These are phyloP conservation scores for Fraxinus velutina DNA, from an alignment of 305 asterid species.

Conservation along the genomic window DNA sequence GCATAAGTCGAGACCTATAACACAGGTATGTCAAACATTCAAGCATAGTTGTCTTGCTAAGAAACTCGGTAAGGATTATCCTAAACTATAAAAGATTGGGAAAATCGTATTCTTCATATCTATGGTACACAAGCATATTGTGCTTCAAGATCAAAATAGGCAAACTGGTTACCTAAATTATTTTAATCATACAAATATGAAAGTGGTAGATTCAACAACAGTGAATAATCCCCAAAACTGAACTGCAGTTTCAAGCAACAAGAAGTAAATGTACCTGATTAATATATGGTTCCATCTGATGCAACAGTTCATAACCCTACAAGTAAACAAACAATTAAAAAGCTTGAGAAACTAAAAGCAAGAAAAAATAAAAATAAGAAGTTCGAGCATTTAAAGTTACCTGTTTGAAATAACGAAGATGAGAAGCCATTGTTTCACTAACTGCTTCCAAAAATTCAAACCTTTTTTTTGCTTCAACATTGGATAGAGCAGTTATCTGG, in stretches of 20 bases:
- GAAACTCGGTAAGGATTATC: neutral
- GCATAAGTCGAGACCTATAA: constrained; percentile 91
- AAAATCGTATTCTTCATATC: neutral
- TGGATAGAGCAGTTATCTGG: constrained; percentile 90
- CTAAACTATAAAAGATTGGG: constrained; percentile 5
- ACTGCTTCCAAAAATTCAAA: constrained; percentile 98
- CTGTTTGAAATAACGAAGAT: constrained; percentile 98
- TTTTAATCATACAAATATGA: neutral
- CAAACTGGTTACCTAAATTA: neutral
- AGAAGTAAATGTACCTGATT: constrained; percentile 59
- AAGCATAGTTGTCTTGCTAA: constrained; percentile 13
- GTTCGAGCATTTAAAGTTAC: constrained; percentile 33
- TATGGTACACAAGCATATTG: neutral
- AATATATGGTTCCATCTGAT: constrained; percentile 99
- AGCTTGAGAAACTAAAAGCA: constrained; percentile 21
- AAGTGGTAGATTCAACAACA: neutral
- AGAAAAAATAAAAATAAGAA: constrained; percentile 9
- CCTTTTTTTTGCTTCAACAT: constrained; percentile 94
- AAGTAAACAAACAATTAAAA: constrained; percentile 26
- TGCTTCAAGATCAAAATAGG: constrained; percentile 10
- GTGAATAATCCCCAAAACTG: neutral
- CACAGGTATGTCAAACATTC: constrained; percentile 16
- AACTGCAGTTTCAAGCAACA: constrained; percentile 20
- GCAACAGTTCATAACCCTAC: constrained; percentile 96
- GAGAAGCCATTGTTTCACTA: constrained; percentile 98